Percentiles rank a stretch among this genome's conserved stretches.
Evolutionary conservation across 805 yeast genomes (phyloP).

Genomic region (Candida adriatica): DNA sequence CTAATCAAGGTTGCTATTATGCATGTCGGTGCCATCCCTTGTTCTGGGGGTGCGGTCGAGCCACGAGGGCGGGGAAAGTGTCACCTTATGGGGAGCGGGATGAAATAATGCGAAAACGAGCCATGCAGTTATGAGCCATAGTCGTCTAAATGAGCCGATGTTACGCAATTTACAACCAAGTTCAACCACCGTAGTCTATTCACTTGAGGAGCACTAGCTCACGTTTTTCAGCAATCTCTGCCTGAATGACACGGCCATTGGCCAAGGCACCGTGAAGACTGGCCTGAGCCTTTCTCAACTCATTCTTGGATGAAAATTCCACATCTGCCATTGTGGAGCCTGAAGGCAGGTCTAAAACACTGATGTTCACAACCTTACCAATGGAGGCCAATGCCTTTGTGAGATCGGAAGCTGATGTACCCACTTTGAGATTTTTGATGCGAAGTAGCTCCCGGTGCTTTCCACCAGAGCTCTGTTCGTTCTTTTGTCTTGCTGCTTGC

Average conservation of each 20-base stretch:
- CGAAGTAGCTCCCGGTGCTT: slow-evolving; percentile 3
- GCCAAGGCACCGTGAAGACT: slow-evolving; percentile 38
- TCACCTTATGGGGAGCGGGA: too few species aligned
- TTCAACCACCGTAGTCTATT: too few species aligned
- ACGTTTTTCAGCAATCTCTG: slow-evolving; percentile 17
- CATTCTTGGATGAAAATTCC: slow-evolving; percentile 23
- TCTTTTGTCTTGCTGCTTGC: background rate
- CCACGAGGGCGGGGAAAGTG: too few species aligned
- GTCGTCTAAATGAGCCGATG: too few species aligned
- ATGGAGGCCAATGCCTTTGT: slow-evolving; percentile 21
- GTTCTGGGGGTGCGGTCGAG: too few species aligned
- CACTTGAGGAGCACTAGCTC: too few species aligned
- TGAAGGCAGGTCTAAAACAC: slow-evolving; percentile 29
- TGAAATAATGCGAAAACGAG: too few species aligned
- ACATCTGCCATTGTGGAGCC: slow-evolving; percentile 35
- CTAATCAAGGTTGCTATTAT: too few species aligned
- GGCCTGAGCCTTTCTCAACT: slow-evolving; percentile 25
- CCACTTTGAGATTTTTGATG: slow-evolving; percentile 26
- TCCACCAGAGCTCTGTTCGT: background rate
- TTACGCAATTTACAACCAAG: too few species aligned
- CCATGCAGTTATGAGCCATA: too few species aligned
- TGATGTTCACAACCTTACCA: slow-evolving; percentile 14
- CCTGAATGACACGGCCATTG: slow-evolving; percentile 37
- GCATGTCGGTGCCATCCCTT: too few species aligned
- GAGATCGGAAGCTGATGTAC: slow-evolving; percentile 26